Base-by-base conservation (phyloP, 176 grass and related monocot genomes). In the Metroxylon sagu region DNA sequence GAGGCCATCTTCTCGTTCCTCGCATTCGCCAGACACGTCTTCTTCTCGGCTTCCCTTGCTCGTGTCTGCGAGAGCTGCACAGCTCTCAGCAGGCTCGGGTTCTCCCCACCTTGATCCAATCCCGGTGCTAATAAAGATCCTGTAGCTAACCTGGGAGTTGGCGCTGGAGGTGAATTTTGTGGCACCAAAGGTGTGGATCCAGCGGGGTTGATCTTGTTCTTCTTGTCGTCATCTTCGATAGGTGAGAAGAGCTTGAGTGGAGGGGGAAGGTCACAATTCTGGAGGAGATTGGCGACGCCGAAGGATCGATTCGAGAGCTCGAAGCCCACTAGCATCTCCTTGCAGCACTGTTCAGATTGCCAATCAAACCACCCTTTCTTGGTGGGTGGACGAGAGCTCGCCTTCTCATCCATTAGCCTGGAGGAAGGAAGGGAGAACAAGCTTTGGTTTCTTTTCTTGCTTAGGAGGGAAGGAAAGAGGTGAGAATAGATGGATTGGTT, bases 191-290 rank as follows among this genome's bases (percentile, higher is more conserved):
- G 60, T 10, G 31, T 3, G 3, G 35, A 17, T 49, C 23, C 0
- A 30, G 17, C 65, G 56, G 21, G 35, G 4, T 56, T 50, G 52
- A 21, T 66, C 1, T 29, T 6, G 26, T 49, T 48, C 18, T 59
- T 39, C 43, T 82, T 62, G 7, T 62, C 80, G 12, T 69, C 68
- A 0, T 62, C 68, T 50, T 29, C 70, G 16, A 68, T 16, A 0
- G 69, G 93, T 12, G 87, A 83, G 73, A 89, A 98, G 84, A 92
- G 66, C 54, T 88, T 92, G 59, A 83, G 52, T 0, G 93, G 93
- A 71, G 87, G 81, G 18, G 93, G 93, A 16, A 98, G 73, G 70
- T 96, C 87, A 69, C 93, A 98, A 65, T 98, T 98, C 69, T 92
- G 92, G 54, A 96, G 76, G 79, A 96, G 76, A 73, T 89, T 79